These are phyloP conservation scores for Wakefieldia striispora DNA, from an alignment of 768 basidiomycete species.

Conservation along the genomic window DNA sequence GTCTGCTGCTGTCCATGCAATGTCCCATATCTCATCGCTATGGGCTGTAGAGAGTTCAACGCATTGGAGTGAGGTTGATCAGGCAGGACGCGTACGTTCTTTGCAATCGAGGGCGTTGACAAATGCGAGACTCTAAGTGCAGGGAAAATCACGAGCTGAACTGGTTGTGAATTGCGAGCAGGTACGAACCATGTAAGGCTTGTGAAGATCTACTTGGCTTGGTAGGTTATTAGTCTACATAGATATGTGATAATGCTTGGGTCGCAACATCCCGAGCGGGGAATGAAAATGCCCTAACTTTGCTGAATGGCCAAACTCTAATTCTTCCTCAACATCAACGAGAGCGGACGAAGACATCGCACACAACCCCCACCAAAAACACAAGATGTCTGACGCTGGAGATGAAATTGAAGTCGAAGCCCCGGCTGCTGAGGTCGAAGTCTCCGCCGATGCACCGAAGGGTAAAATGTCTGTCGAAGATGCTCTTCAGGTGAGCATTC, in stretches of 20 bases:
- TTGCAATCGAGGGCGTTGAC: conserved; percentile 69
- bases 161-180: conserved; percentile 3
- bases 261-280: conserved; percentile 54
- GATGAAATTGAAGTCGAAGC: conserved; percentile 85
- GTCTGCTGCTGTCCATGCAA: conserved; percentile 67
- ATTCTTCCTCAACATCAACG: conserved; percentile 78
- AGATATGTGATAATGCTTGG: not conserved
- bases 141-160: conserved; percentile 21
- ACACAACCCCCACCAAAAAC: conserved; percentile 23
- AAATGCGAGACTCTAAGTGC: conserved; percentile 63
- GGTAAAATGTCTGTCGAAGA: conserved; percentile 97
- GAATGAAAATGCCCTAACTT: conserved; percentile 40
- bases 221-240: not conserved
- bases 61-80: not conserved
- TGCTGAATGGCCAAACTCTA: conserved; percentile 43
- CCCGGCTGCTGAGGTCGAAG: conserved; percentile 67
- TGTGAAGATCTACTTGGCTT: not conserved
- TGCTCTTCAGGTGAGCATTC: conserved; percentile 69
- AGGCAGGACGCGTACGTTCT: conserved; percentile 57
- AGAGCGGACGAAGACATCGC: conserved; percentile 92
- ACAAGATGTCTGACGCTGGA: conserved; percentile 95
- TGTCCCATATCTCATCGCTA: conserved; percentile 76
- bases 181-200: conserved; percentile 28
- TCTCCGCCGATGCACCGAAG: conserved; percentile 85
- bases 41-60: conserved; percentile 51